Conservation (phyloP, 768 basidiomycete genomes). For the Serendipita sp. region DNA sequence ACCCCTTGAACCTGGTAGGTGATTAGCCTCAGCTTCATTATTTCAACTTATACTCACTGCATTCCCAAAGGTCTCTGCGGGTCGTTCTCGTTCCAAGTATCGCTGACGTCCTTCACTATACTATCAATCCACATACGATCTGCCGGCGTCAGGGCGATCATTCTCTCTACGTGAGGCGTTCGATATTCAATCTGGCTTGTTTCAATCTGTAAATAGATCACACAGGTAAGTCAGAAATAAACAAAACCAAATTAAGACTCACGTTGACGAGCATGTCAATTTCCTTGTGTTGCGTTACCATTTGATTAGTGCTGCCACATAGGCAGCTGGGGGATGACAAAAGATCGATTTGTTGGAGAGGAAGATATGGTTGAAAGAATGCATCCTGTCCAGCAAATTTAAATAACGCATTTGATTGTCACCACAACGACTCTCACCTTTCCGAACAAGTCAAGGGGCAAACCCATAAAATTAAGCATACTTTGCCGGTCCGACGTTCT, state of each 20-base stretch:
- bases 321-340: slow-evolving; percentile 72
- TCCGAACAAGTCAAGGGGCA: slow-evolving; percentile 90
- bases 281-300: slow-evolving; percentile 84
- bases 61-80: slow-evolving; percentile 39
- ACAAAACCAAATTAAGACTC: slow-evolving; percentile 10
- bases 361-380: slow-evolving; percentile 96
- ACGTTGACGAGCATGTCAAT: slow-evolving; percentile 87
- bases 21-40: slow-evolving; percentile 17
- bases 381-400: slow-evolving; percentile 39
- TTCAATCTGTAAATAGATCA: slow-evolving; percentile 45
- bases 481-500: slow-evolving; percentile 81
- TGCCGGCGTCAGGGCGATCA: slow-evolving; percentile 69
- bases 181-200: slow-evolving; percentile 74
- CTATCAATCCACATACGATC: slow-evolving; percentile 99
- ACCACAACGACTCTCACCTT: slow-evolving; percentile 31
- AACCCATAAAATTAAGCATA: slow-evolving; percentile 78
- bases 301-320: slow-evolving; percentile 89
- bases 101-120: slow-evolving; percentile 71
- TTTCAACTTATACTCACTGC: slow-evolving; percentile 28
- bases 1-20: slow-evolving; percentile 68
- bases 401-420: background rate
- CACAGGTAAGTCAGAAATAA: background rate
- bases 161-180: slow-evolving; percentile 62
- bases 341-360: slow-evolving; percentile 86
- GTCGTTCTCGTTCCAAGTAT: slow-evolving; percentile 56